Evolutionary conservation across 805 yeast species (phyloP).

Genomic region (Helenozyma baotianmanensis): DNA sequence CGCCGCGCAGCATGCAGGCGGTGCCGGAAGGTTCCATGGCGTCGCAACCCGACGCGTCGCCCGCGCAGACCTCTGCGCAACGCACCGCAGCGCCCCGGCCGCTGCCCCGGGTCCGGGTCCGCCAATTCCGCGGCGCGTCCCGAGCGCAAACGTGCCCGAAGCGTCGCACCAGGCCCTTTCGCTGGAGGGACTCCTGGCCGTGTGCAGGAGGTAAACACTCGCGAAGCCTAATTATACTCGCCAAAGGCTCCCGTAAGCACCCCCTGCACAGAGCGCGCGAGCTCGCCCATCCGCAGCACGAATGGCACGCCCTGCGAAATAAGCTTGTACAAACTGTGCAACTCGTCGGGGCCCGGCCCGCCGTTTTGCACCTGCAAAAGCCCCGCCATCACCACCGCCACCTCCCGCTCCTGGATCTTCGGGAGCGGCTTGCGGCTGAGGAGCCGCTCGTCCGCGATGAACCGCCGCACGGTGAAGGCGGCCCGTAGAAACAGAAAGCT

Average conservation of each 20-base stretch:
- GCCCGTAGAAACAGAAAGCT: conserved; percentile 50
- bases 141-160: no score
- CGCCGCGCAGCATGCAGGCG: no score
- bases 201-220: no score
- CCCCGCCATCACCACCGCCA: conserved; percentile 45
- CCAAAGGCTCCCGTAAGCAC: conserved; percentile 1
- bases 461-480: conserved; percentile 58
- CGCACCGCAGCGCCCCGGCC: no score
- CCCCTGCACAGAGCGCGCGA: conserved; percentile 5
- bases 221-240: no score
- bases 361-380: conserved; percentile 16
- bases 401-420: conserved; percentile 58
- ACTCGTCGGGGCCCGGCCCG: conserved; percentile 1
- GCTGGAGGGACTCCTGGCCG: no score
- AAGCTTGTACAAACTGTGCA: conserved; percentile 8
- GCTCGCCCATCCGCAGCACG: conserved; percentile 7
- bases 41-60: no score
- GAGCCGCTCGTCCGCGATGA: conserved; percentile 57
- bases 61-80: no score
- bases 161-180: no score
- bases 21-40: no score
- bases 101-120: no score
- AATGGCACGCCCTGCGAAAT: conserved; percentile 10
- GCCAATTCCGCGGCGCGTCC: no score
- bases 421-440: conserved; percentile 63